These are phyloP conservation scores for Aspergillus fumigatus DNA, from an alignment of 2,329 filamentous ascomycete genomes.

Conservation along the genomic window DNA sequence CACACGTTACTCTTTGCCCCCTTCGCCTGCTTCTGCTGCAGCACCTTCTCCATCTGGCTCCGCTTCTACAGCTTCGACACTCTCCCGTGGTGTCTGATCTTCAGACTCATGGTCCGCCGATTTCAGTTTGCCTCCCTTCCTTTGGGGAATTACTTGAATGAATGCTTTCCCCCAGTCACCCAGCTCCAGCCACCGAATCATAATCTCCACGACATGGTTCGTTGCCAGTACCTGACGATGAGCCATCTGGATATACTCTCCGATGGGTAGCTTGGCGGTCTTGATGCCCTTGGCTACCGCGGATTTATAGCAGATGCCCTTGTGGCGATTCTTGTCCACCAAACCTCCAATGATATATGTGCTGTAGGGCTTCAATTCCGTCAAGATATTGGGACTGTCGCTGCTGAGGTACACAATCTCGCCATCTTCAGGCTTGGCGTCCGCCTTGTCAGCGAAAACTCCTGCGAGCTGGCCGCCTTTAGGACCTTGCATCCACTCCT, in stretches of 20 bases:
- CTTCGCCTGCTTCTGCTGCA: conserved; percentile 6
- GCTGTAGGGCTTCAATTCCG: conserved; percentile 77
- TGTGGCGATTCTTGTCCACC: conserved; percentile 94
- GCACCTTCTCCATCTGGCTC: conserved; percentile 12
- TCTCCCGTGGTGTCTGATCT: conserved; percentile 19
- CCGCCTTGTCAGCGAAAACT: conserved; percentile 46
- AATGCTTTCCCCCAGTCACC: conserved; percentile 93
- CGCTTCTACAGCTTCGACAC: conserved; percentile 20
- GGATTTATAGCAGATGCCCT: conserved; percentile 84
- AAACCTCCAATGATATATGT: conserved; percentile 92
- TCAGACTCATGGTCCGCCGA: conserved; percentile 4
- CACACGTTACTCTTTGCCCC: background rate
- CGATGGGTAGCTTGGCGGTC: conserved; percentile 88
- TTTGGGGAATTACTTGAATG: conserved; percentile 77
- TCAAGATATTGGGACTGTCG: conserved; percentile 81
- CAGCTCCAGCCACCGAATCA: conserved; percentile 85
- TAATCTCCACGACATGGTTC: conserved; percentile 96
- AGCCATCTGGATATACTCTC: conserved; percentile 89
- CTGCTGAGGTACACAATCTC: conserved; percentile 85
- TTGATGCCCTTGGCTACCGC: conserved; percentile 71
- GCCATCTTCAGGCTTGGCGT: conserved; percentile 38
- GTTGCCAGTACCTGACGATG: conserved; percentile 82
- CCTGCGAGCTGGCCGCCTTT: conserved; percentile 57
- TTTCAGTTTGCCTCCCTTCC: conserved; percentile 75
- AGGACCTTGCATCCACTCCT: conserved; percentile 60